These are phyloP conservation scores for Globisporangium viniferum DNA, from an alignment of 352 stramenopile species.

Conservation along the genomic window DNA sequence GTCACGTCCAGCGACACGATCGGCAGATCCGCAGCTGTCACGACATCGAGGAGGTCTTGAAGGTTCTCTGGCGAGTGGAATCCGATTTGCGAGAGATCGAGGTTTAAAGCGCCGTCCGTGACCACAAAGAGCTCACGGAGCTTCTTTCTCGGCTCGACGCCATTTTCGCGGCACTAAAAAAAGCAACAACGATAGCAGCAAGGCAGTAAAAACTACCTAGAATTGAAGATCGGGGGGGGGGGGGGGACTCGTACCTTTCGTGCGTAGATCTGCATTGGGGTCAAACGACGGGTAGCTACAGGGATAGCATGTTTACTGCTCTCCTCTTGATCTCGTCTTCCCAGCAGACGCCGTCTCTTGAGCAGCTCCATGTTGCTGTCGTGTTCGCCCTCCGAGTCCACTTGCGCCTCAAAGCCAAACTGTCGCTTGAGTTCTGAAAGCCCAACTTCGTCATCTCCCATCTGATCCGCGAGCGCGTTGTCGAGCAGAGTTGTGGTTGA, in stretches of 20 bases:
- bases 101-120: constrained; percentile 30
- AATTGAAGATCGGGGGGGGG: neutral
- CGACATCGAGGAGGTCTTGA: constrained; percentile 45
- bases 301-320: neutral
- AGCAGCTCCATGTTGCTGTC: constrained; percentile 10
- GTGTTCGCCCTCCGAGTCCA: constrained; percentile 19
- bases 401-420: constrained; percentile 45
- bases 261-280: constrained; percentile 32
- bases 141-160: constrained; percentile 31
- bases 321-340: neutral
- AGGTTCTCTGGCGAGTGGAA: constrained; percentile 57
- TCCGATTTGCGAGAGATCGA: constrained; percentile 48
- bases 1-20: constrained; percentile 48
- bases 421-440: constrained; percentile 65
- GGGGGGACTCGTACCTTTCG: constrained; percentile 28
- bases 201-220: neutral
- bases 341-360: constrained; percentile 27
- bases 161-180: constrained; percentile 41
- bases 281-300: constrained; percentile 13
- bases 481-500: constrained; percentile 4
- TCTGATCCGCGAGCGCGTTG: neutral
- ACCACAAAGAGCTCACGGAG: constrained; percentile 41
- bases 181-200: neutral
- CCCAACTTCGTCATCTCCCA: constrained; percentile 34
- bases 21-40: constrained; percentile 28